Base-by-base conservation (phyloP, 1,284 basidiomycete species). In the Athelia sp. region DNA sequence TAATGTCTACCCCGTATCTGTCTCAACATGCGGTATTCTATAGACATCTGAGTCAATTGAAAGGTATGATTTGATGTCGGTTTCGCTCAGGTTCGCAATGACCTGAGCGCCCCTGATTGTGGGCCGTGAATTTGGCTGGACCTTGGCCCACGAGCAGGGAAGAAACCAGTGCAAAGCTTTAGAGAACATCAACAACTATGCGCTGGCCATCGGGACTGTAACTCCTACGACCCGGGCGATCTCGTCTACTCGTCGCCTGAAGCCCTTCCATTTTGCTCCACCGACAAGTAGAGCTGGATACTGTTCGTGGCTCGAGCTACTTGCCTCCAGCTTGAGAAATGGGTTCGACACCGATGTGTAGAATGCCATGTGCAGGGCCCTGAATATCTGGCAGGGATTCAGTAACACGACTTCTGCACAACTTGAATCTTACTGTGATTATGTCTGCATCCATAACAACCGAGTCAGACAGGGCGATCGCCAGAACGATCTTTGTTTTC, bases 1-100 rank as follows among this genome's bases (percentile, higher is more conserved):
- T 45, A 22, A 71, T 91, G 75, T 91, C 56, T 73, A 82, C 87
- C 87, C 78, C 89, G 88, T 90, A 91, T 91, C 89, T 91, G 88
- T 91, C 88, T 80, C 82, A 85, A 72, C n/a, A 73, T 69, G 70
- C 71, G 65, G 84, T 71, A 57, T 60, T 67, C 77, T 88, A 61
- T 54, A 66, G 65, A 71, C 70, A 76, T 69, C 78, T 82, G 81
- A 86, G 88, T 90, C 88, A 91, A 86, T 81, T 68, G 57, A 72
- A 87, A 76, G 84, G 84, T 74, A 71, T 52, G 59, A 49, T 51
- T 76, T 52, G 36, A 66, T 86, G 43, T 87, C 59, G 84, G 83
- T 86, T 76, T 75, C 43, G 50, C 52, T 54, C 52, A 53, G 26
- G 15, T 40, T 55, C 52, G 50, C 13, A 13, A 29, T 4, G 26